Percentiles rank a stretch among this genome's conserved stretches.
phyloP scores from a whole-genome alignment of 2,329 filamentous ascomycete species.

The Botrytis tulipae region DNA sequence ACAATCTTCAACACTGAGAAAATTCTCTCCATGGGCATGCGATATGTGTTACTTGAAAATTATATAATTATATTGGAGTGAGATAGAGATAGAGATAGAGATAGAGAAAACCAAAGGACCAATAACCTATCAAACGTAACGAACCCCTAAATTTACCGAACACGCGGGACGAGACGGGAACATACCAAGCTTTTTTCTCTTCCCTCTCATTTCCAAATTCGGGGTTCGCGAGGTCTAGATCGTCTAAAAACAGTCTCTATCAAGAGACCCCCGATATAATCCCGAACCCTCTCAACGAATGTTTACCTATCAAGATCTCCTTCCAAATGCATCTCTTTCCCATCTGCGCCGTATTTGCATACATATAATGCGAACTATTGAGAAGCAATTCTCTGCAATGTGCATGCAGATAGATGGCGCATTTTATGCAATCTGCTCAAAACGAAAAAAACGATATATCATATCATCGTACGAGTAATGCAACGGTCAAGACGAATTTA shows the following conservation, averaged over 20 bases:
- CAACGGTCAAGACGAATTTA: background rate
- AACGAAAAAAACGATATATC: background rate
- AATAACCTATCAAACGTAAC: background rate
- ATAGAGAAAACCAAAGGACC: background rate
- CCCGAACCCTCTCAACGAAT: background rate
- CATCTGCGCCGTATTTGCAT: background rate
- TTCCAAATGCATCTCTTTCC: background rate
- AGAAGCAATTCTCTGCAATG: background rate
- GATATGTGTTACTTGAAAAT: background rate
- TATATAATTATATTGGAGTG: background rate
- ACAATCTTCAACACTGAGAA: background rate
- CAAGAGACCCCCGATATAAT: background rate
- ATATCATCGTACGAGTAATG: background rate
- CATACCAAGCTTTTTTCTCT: background rate
- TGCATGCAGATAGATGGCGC: background rate
- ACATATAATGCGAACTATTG: background rate
- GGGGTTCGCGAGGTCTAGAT: background rate
- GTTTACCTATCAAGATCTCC: background rate
- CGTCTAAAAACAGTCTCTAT: background rate
- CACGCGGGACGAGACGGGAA: background rate
- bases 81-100: background rate
- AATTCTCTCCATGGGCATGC: background rate
- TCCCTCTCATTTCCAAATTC: background rate
- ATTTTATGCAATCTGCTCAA: background rate
- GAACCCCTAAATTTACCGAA: constrained; percentile 15